A percentile compares a stretch with the other conserved stretches of the same genome.
Conservation (phyloP, 2,329 filamentous ascomycete species). For the Teratosphaeria gauchensis region DNA sequence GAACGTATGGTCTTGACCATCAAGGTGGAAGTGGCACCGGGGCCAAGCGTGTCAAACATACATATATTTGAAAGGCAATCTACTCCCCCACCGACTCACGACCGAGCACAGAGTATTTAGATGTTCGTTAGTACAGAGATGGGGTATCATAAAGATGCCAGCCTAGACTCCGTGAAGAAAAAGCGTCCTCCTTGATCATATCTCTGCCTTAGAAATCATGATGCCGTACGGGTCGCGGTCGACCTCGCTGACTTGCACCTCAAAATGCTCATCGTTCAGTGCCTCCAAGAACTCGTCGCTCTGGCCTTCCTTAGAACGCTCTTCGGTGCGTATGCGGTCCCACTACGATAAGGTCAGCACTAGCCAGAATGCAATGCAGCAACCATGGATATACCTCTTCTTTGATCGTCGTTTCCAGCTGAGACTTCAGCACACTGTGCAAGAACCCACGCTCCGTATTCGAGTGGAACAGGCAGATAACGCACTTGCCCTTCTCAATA, state of each 20-base stretch:
- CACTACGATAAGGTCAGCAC: slow-evolving; percentile 27
- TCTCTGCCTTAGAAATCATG: slow-evolving; percentile 36
- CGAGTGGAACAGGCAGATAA: slow-evolving; percentile 82
- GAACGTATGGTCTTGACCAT: neutral
- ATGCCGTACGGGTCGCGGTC: slow-evolving; percentile 88
- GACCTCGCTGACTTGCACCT: slow-evolving; percentile 64
- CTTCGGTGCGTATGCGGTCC: slow-evolving; percentile 37
- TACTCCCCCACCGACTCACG: neutral
- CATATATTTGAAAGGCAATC: neutral
- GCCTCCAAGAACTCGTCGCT: slow-evolving; percentile 36
- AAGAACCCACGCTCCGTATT: slow-evolving; percentile 87
- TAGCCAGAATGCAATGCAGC: neutral
- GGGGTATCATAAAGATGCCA: neutral
- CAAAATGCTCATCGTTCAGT: slow-evolving; percentile 44
- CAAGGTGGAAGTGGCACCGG: neutral
- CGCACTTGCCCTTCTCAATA: slow-evolving; percentile 70
- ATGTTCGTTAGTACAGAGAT: neutral
- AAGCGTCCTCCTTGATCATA: neutral
- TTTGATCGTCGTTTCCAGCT: slow-evolving; percentile 51
- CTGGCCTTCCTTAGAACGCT: slow-evolving; percentile 21
- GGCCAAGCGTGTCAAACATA: neutral
- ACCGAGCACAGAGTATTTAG: neutral
- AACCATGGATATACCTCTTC: slow-evolving; percentile 27
- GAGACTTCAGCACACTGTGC: slow-evolving; percentile 56
- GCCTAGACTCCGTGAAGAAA: neutral